Evolutionary conservation across 805 yeast genomes (phyloP).

Genomic region (Metschnikowia baotianmanensis): DNA sequence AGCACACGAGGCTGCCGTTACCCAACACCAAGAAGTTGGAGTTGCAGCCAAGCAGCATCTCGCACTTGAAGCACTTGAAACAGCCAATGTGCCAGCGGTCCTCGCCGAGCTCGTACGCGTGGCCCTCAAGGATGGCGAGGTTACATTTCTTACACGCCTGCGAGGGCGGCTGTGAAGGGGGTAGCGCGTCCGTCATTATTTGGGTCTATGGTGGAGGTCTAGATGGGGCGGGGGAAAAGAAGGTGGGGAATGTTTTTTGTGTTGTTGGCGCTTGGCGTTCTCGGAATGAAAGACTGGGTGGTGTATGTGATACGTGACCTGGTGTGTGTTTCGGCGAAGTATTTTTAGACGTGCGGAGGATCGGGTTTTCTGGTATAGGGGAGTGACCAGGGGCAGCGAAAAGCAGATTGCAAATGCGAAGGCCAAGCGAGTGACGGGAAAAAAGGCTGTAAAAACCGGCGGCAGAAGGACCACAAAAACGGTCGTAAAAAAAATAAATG

Average conservation of each 20-base stretch:
- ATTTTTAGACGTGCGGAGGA: constrained; percentile 6
- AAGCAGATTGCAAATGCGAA: no score
- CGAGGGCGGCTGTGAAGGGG: constrained; percentile 2
- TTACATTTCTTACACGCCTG: constrained; percentile 42
- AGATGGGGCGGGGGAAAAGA: no score
- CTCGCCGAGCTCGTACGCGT: constrained; percentile 92
- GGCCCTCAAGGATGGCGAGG: constrained; percentile 72
- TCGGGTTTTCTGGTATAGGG: constrained; percentile 3
- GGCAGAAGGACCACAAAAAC: no score
- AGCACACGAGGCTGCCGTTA: constrained; percentile 86
- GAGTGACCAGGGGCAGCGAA: background rate
- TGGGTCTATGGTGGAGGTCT: background rate
- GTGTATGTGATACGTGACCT: background rate
- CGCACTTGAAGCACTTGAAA: constrained; percentile 85
- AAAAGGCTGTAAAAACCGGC: no score
- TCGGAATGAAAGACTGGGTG: background rate
- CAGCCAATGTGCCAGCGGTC: constrained; percentile 96
- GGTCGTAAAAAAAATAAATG: no score
- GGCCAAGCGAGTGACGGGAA: no score
- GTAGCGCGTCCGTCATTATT: constrained; percentile 8
- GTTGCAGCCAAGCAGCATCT: constrained; percentile 73
- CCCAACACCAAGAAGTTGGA: constrained; percentile 90
- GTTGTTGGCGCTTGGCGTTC: no score
- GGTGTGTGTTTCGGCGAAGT: constrained; percentile 3
- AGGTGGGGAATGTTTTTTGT: no score